Percentiles rank a stretch among this genome's conserved stretches.
These are phyloP conservation scores for Cyphellophora attinorum DNA, from an alignment of 2,329 filamentous ascomycete species.

Conservation along the genomic window DNA sequence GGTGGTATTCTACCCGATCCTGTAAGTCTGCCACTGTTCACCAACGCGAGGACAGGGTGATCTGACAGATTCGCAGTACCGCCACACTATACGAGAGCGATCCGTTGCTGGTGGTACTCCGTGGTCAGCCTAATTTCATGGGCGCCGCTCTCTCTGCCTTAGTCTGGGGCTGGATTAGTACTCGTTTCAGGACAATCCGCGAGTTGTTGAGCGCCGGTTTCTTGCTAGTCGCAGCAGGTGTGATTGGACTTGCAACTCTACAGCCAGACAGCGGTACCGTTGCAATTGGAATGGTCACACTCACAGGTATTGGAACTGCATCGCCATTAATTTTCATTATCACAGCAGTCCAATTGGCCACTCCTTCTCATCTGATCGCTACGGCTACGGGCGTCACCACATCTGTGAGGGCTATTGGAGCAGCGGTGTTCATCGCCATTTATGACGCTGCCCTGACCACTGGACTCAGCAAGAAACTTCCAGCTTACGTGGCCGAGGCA, in stretches of 20 bases:
- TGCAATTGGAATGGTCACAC: conserved; percentile 5
- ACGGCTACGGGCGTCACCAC: conserved; percentile 15
- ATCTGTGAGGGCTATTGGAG: conserved; percentile 12
- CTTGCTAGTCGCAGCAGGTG: conserved; percentile 12
- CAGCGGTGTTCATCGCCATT: conserved; percentile 14
- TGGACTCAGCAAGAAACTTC: conserved; percentile 8
- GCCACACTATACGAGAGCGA: conserved; percentile 11
- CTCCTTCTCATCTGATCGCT: conserved; percentile 13
- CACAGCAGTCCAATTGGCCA: conserved; percentile 13
- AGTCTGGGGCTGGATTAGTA: conserved; percentile 9
- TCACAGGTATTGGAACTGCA: conserved; percentile 13
- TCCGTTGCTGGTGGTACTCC: conserved; percentile 8
- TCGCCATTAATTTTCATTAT: conserved; percentile 14
- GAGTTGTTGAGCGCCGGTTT: conserved; percentile 12
- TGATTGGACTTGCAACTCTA: conserved; percentile 10
- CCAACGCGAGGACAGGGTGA: background rate
- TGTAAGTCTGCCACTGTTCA: conserved; percentile 7
- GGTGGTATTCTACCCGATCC: conserved; percentile 13
- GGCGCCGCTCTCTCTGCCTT: conserved; percentile 8
- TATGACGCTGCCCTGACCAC: conserved; percentile 10
- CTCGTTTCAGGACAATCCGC: conserved; percentile 14
- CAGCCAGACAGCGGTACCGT: conserved; percentile 6
- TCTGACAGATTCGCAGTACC: no score
- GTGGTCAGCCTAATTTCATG: conserved; percentile 12
- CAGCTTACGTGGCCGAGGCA: conserved; percentile 7